These are phyloP conservation scores for Ceriops zippeliana DNA, from an alignment of 345 rosid species.

Conservation along the genomic window DNA sequence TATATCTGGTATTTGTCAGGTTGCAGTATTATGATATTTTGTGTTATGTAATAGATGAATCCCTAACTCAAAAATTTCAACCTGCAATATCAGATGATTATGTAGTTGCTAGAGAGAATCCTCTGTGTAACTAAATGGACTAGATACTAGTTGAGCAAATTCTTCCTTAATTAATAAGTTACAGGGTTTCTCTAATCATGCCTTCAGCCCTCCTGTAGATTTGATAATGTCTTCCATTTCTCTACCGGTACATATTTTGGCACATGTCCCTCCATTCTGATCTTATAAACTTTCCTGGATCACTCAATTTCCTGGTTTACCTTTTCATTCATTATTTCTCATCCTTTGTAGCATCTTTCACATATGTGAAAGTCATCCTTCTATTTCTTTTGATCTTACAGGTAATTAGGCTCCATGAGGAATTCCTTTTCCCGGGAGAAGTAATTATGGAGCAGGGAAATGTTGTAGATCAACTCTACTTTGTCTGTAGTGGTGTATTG, in stretches of 20 bases:
- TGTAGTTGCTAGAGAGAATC: too few species aligned
- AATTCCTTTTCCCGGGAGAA: conserved; percentile 96
- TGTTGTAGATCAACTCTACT: conserved; percentile 87
- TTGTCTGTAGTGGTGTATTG: conserved; percentile 83
- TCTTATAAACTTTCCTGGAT: neutral
- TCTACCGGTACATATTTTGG: neutral
- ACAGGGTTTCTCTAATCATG: neutral
- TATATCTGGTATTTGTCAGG: neutral
- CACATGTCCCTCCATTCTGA: neutral
- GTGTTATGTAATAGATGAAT: too few species aligned
- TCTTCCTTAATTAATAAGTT: neutral
- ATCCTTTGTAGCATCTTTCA: neutral
- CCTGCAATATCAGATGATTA: too few species aligned
- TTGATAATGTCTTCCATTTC: neutral
- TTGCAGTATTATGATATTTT: too few species aligned
- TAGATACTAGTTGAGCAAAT: too few species aligned
- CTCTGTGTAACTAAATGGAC: too few species aligned
- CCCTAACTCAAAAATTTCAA: too few species aligned
- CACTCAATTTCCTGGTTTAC: neutral
- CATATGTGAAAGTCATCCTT: neutral
- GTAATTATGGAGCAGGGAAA: conserved; percentile 85
- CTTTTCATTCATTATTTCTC: neutral
- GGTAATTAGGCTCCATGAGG: conserved; percentile 88
- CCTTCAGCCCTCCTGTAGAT: neutral
- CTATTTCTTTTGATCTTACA: conserved; percentile 23